These are phyloP conservation scores for Coprinellus micaceus DNA, from an alignment of 768 basidiomycete genomes.

Conservation along the genomic window DNA sequence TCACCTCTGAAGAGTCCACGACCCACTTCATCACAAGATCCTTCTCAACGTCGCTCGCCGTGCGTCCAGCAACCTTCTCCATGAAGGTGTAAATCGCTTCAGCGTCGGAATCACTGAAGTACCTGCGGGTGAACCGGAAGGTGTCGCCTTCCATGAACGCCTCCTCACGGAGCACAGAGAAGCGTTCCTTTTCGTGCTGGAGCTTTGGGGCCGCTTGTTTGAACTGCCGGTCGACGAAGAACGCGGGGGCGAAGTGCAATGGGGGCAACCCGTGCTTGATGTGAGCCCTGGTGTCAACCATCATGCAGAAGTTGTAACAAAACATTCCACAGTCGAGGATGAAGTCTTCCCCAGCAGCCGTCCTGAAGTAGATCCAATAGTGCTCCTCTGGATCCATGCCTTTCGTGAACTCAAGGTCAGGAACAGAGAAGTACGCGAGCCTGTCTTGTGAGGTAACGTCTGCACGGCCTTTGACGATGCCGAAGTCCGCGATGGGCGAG, in stretches of 20 bases:
- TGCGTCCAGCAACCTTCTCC: conserved; percentile 26
- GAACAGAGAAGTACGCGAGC: conserved; percentile 30
- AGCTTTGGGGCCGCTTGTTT: conserved; percentile 12
- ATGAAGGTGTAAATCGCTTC: conserved; percentile 23
- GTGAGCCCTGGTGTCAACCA: conserved; percentile 12
- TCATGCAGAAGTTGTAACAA: conserved; percentile 34
- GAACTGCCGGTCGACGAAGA: conserved; percentile 20
- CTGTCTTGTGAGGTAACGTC: conserved; percentile 32
- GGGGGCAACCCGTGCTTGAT: conserved; percentile 12
- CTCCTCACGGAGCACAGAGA: conserved; percentile 25
- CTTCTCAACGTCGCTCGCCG: conserved; percentile 18
- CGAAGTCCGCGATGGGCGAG: conserved; percentile 44
- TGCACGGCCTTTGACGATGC: conserved; percentile 34
- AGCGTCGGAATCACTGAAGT: conserved; percentile 9
- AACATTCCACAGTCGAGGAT: conserved; percentile 40
- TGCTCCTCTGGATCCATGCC: conserved; percentile 45
- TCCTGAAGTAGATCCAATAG: conserved; percentile 50
- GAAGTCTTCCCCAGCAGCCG: conserved; percentile 37
- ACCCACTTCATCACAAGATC: conserved; percentile 16
- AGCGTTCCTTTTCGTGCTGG: conserved; percentile 9
- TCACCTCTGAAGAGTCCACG: conserved; percentile 5
- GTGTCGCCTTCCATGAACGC: conserved; percentile 20
- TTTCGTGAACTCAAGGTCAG: conserved; percentile 21
- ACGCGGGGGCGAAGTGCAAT: conserved; percentile 19
- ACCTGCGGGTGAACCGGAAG: conserved; percentile 7